Conservation (phyloP, 176 grass and related monocot species). For the Calamus simplicifolius region DNA sequence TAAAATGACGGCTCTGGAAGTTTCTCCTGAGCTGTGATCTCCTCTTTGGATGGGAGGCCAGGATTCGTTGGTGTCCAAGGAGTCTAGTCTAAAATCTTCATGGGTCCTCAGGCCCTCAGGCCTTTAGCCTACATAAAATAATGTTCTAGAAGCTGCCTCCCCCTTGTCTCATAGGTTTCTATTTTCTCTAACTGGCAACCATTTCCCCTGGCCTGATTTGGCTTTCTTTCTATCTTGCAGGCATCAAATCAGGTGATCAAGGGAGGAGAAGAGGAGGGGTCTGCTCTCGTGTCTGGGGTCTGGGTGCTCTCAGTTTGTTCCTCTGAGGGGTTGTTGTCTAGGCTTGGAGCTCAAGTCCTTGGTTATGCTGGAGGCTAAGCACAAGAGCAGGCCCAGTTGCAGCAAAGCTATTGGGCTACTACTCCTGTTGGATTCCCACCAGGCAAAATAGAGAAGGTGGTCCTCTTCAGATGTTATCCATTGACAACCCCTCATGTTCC, state of each 20-base stretch:
- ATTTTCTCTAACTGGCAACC: neutral
- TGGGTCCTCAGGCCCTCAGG: no score
- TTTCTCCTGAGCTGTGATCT: neutral
- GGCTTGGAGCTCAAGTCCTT: constrained; percentile 1
- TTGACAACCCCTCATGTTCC: constrained; percentile 3
- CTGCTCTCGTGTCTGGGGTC: neutral
- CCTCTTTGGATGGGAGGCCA: neutral
- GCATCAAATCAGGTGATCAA: constrained; percentile 42
- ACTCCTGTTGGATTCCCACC: neutral
- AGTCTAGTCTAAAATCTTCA: neutral
- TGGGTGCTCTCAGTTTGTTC: neutral
- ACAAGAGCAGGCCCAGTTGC: constrained; percentile 1
- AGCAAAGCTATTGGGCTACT: constrained; percentile 6
- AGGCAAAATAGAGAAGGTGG: neutral
- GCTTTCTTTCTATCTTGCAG: constrained; percentile 5
- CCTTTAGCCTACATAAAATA: constrained; percentile 63
- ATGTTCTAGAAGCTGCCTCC: constrained; percentile 20
- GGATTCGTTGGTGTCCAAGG: neutral
- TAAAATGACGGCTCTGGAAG: constrained; percentile 14
- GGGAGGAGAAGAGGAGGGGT: constrained; percentile 16
- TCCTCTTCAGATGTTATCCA: constrained; percentile 20
- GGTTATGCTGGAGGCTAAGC: constrained; percentile 13
- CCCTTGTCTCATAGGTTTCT: neutral
- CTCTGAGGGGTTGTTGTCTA: neutral
- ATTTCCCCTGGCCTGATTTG: neutral